phyloP scores from a whole-genome alignment of 108 stramenopile species.

The Cyclotella choctawhatcheeana region DNA sequence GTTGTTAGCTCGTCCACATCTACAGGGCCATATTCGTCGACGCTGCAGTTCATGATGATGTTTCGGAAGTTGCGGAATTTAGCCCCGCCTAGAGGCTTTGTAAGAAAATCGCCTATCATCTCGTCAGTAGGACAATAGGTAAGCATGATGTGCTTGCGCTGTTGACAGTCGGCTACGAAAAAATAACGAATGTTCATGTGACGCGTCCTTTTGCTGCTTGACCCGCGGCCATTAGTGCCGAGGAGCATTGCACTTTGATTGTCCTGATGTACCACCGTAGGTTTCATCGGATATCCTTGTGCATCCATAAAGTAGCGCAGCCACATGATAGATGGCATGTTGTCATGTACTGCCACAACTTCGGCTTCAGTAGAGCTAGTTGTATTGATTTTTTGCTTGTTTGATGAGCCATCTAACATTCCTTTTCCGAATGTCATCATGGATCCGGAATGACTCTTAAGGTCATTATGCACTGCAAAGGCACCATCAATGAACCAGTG shows the following conservation, averaged over 20 bases:
- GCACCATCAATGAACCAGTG: slow-evolving; percentile 63
- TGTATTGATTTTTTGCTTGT: slow-evolving; percentile 53
- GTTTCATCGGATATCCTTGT: slow-evolving; percentile 48
- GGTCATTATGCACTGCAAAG: slow-evolving; percentile 38
- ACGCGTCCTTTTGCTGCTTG: slow-evolving; percentile 1
- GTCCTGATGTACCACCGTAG: slow-evolving; percentile 53
- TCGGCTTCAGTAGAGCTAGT: slow-evolving; percentile 55
- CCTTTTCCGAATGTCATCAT: slow-evolving; percentile 11
- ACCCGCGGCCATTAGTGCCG: slow-evolving; percentile 49
- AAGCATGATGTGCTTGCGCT: neutral
- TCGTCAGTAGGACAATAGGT: neutral
- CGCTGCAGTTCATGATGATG: no score
- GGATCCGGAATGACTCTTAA: slow-evolving; percentile 17
- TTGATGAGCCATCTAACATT: slow-evolving; percentile 9
- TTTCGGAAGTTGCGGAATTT: no score
- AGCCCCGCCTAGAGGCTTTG: no score
- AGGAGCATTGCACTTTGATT: slow-evolving; percentile 57
- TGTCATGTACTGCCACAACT: slow-evolving; percentile 29
- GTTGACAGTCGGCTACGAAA: neutral
- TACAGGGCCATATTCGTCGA: no score
- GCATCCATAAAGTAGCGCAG: slow-evolving; percentile 43
- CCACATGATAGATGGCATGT: slow-evolving; percentile 50
- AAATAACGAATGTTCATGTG: slow-evolving; percentile 1
- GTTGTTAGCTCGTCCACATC: no score
- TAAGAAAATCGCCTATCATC: neutral